phyloP scores from a whole-genome alignment of 805 yeast species.

The Saccharomycopsis microspora region DNA sequence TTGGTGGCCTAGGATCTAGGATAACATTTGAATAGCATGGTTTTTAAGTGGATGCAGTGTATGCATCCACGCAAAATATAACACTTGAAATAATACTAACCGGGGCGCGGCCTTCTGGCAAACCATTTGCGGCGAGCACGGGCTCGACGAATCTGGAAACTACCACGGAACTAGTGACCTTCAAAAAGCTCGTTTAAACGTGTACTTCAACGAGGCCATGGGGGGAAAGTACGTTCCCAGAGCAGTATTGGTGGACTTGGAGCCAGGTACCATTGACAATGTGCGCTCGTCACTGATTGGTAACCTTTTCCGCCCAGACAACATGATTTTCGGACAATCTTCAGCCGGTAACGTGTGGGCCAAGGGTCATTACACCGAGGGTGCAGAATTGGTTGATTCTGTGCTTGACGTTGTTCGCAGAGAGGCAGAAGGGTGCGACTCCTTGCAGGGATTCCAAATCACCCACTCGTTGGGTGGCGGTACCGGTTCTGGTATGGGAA shows the following conservation, averaged over 20 bases:
- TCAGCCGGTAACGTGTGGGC: conserved; percentile 98
- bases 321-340: conserved; percentile 78
- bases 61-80: too few relatives aligned
- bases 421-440: conserved; percentile 89
- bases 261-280: conserved; percentile 87
- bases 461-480: conserved; percentile 82
- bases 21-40: too few relatives aligned
- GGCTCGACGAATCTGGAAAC: conserved; percentile 63
- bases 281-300: conserved; percentile 77
- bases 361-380: conserved; percentile 93
- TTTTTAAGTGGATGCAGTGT: too few relatives aligned
- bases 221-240: conserved; percentile 89
- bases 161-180: conserved; percentile 49
- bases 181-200: conserved; percentile 53
- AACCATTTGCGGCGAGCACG: conserved; percentile 83
- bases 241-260: conserved; percentile 84
- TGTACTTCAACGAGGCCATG: conserved; percentile 80
- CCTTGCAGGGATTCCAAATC: conserved; percentile 91
- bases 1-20: not conserved
- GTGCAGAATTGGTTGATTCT: conserved; percentile 86
- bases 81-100: not conserved
- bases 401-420: conserved; percentile 85
- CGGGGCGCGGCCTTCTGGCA: conserved; percentile 92
- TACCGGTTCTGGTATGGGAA: conserved; percentile 96
- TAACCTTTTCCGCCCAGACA: conserved; percentile 84